Evolutionary conservation across 208 protist species (phyloP).

Genomic region (Wallacemonas sp.): DNA sequence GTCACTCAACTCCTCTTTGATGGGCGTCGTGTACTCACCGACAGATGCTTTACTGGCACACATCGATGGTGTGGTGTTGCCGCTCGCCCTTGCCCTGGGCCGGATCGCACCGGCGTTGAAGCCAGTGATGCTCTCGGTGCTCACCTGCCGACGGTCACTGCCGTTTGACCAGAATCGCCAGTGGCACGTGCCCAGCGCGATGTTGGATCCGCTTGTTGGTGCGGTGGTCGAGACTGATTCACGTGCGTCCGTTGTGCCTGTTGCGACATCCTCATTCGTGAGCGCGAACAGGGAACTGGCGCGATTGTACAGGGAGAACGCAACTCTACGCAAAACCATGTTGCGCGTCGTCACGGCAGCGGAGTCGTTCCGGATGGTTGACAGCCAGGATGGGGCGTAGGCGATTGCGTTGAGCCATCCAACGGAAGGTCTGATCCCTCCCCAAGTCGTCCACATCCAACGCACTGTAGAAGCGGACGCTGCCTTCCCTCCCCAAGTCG

Average conservation of each 20-base stretch:
- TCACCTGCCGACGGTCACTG: not conserved
- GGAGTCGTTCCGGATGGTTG: too few species aligned
- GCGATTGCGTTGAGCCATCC: not conserved
- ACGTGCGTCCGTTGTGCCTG: not conserved
- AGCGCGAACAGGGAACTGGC: not conserved
- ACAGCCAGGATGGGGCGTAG: too few species aligned
- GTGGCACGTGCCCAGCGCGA: not conserved
- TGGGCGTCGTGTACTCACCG: not conserved
- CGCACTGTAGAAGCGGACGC: too few species aligned
- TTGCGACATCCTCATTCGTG: not conserved
- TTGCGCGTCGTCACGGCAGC: not conserved
- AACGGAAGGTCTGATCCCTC: too few species aligned
- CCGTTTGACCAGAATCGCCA: not conserved
- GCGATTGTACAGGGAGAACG: not conserved
- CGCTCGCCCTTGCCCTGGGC: not conserved
- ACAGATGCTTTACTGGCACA: not conserved
- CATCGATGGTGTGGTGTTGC: not conserved
- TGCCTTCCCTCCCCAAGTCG: too few species aligned
- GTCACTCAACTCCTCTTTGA: not conserved
- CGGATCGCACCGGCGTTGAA: not conserved
- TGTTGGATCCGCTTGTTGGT: not conserved
- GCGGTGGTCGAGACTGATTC: not conserved
- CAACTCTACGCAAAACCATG: not conserved
- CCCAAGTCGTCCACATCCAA: too few species aligned
- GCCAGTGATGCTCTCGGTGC: not conserved